These are phyloP conservation scores for Cladosporium austrohemisphaericum DNA, from an alignment of 2,329 filamentous ascomycete species.

Conservation along the genomic window DNA sequence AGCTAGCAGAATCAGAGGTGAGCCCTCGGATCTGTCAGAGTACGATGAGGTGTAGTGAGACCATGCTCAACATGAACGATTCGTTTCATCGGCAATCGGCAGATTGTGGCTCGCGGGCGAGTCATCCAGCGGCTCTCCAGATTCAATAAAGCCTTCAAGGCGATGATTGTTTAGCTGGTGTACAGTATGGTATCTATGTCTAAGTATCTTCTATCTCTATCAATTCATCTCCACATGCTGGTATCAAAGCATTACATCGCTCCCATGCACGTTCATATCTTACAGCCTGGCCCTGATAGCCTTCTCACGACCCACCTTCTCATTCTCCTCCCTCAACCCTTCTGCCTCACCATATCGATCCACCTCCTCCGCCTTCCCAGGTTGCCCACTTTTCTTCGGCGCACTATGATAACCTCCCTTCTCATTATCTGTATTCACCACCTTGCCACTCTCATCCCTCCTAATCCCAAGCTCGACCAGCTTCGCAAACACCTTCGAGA, in stretches of 20 bases:
- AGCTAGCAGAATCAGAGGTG: not conserved
- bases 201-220: not conserved
- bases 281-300: conserved; percentile 39
- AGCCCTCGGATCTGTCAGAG: not conserved
- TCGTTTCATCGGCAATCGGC: too few relatives aligned
- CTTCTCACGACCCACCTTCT: conserved; percentile 22
- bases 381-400: conserved; percentile 52
- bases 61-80: too few relatives aligned
- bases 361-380: conserved; percentile 34
- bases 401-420: conserved; percentile 55
- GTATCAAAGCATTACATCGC: conserved; percentile 1
- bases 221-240: not conserved
- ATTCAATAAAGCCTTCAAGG: too few relatives aligned
- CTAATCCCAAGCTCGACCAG: conserved; percentile 58
- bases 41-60: not conserved
- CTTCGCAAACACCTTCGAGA: conserved; percentile 57
- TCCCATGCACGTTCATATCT: too few relatives aligned
- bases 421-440: conserved; percentile 56
- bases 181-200: too few relatives aligned
- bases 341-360: conserved; percentile 37
- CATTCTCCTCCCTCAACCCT: conserved; percentile 40
- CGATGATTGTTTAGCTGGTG: too few relatives aligned
- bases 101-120: too few relatives aligned
- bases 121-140: too few relatives aligned
- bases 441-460: conserved; percentile 50